Base-by-base conservation (phyloP, 163 green algal species). In the Scenedesmus sp. region DNA sequence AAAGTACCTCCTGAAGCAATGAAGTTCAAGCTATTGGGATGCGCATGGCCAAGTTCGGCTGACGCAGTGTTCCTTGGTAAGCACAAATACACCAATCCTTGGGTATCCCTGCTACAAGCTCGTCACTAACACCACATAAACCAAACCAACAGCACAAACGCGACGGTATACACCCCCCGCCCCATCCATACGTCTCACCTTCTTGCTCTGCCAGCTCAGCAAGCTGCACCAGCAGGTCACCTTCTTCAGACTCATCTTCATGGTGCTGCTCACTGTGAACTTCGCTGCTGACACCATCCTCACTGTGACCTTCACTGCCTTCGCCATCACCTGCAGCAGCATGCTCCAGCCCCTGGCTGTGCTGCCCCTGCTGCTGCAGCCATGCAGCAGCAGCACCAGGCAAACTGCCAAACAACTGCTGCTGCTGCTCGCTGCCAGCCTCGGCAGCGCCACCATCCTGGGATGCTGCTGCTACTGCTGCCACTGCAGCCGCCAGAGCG, bases 191-290 rank as follows among this genome's bases (percentile, higher is more conserved):
- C 3, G 35, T 16, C 73, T 51, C 73, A 83, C 85, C 85, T 89
- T 53, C 49, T 26, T 84, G 81, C 30, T 68, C 83, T 68, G 68
- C 72, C 44, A 90, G 72, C 72, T 85, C 85, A 78, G 85, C 85
- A 30, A 90, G 85, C 37, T 90, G 44, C 72, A 90, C n/a, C 46
- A 90, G 85, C 46, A 90, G 72, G 76, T 90, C 83, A 20, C 35
- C 73, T 44, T 46, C 73, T 44, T 46, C 37, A 44, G 16, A 30
- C 30, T n/a, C 73, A 46, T 82, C 78, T 37, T 84, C 78, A 37
- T n/a, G 40, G 20, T 42, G 6, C 40, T 84, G 35, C 33, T 84
- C 42, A 56, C 78, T 84, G 65, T 18, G 30, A 76, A 76, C 65
- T 76, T 76, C 65, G 2, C 65, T 76, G 65, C 65, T 76, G 65